Conservation (phyloP, 129 eudicot genomes). For the Ambrosia artemisiifolia region DNA sequence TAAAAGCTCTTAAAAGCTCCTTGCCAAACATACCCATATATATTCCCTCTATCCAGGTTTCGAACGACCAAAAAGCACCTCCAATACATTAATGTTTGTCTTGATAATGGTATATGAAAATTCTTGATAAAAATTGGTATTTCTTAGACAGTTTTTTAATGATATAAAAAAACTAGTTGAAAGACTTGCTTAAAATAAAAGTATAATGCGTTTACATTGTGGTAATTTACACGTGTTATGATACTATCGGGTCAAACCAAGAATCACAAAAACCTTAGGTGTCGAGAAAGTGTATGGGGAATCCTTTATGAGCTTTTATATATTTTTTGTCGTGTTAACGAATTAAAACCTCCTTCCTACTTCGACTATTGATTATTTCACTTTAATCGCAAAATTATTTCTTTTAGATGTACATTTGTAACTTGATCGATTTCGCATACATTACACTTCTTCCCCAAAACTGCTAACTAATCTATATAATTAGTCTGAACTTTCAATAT, state of each 20-base stretch:
- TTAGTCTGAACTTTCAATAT: too few species aligned
- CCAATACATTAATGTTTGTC: too few species aligned
- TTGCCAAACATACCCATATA: too few species aligned
- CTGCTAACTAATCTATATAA: neutral
- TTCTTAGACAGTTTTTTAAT: neutral
- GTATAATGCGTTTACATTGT: neutral
- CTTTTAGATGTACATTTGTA: neutral
- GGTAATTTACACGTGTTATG: neutral
- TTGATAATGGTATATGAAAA: neutral
- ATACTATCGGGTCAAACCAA: conserved; percentile 11
- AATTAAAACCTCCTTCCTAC: neutral
- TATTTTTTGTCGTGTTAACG: neutral
- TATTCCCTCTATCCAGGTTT: too few species aligned
- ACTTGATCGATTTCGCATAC: neutral
- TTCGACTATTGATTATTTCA: neutral
- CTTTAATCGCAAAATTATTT: neutral
- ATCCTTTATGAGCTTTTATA: neutral
- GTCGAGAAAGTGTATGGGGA: neutral
- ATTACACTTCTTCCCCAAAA: neutral
- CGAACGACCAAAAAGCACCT: too few species aligned
- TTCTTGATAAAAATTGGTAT: neutral
- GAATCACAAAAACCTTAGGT: conserved; percentile 3
- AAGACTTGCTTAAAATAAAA: neutral
- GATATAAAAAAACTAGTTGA: neutral
- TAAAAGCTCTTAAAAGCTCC: too few species aligned